Percentiles rank a stretch among this genome's conserved stretches.
Evolutionary conservation across 169 alveolate species (phyloP).

Genomic region (Plasmodium gonderi): DNA sequence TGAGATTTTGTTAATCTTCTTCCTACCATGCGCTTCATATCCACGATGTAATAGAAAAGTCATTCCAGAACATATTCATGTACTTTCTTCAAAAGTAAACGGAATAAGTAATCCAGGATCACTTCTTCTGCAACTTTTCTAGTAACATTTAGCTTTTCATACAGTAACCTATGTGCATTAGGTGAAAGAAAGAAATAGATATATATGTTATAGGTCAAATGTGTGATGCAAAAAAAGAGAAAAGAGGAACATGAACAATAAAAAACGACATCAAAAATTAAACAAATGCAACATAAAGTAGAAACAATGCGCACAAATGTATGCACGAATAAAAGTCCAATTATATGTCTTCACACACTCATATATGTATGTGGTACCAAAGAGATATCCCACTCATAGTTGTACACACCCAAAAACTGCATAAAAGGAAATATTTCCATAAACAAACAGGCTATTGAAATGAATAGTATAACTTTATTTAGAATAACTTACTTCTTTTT

Average conservation of each 20-base stretch:
- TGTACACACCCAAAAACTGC: no score
- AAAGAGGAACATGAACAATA: no score
- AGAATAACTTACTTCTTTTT: slow-evolving; percentile 34
- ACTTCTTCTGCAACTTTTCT: slow-evolving; percentile 60
- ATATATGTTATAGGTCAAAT: no score
- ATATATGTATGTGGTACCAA: no score
- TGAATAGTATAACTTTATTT: background rate
- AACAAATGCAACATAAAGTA: no score
- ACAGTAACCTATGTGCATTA: slow-evolving; percentile 10
- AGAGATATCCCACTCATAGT: no score
- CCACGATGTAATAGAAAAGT: background rate
- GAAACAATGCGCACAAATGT: background rate
- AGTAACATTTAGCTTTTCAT: slow-evolving; percentile 37
- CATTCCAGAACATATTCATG: slow-evolving; percentile 28
- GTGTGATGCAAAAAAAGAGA: background rate
- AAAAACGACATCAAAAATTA: no score
- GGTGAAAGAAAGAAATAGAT: background rate
- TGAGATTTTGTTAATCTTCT: background rate
- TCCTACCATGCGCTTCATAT: background rate
- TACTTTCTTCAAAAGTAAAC: slow-evolving; percentile 15
- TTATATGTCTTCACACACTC: background rate
- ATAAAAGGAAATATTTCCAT: no score
- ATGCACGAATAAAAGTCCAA: background rate
- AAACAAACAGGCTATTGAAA: background rate
- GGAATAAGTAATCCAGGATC: slow-evolving; percentile 27